Evolutionary conservation across 768 basidiomycete genomes (phyloP).

Genomic region (Mycena amicta): DNA sequence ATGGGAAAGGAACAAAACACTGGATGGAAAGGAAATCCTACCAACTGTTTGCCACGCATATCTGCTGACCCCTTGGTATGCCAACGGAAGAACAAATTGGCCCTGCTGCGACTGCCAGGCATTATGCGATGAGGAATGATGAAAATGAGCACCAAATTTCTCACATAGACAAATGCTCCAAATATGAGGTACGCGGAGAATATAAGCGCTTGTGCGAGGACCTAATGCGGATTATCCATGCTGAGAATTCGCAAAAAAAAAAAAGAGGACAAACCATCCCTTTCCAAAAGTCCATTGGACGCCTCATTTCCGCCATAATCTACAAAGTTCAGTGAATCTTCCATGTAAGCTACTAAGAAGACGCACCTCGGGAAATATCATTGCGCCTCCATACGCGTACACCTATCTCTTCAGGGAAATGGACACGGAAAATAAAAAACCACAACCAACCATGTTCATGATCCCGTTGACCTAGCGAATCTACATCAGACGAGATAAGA

Average conservation of each 20-base stretch:
- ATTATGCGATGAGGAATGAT: too few species aligned
- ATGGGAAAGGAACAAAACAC: not conserved
- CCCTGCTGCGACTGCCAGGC: conserved; percentile 64
- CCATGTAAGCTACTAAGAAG: too few species aligned
- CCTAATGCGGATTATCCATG: conserved; percentile 23
- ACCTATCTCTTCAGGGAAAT: conserved; percentile 32
- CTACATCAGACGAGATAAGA: conserved; percentile 19
- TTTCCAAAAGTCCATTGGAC: conserved; percentile 72
- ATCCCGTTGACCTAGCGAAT: conserved; percentile 55
- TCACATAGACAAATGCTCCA: conserved; percentile 52
- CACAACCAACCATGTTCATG: conserved; percentile 53
- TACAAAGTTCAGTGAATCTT: too few species aligned
- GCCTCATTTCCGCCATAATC: conserved; percentile 65
- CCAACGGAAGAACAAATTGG: conserved; percentile 55
- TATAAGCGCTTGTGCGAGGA: conserved; percentile 52
- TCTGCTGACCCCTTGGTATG: conserved; percentile 48
- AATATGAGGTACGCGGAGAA: conserved; percentile 58
- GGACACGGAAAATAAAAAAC: not conserved
- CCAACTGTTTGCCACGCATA: conserved; percentile 52
- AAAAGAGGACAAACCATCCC: too few species aligned
- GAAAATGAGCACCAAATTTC: conserved; percentile 15
- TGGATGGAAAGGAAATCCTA: conserved; percentile 17
- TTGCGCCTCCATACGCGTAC: conserved; percentile 58
- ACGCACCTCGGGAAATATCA: conserved; percentile 54
- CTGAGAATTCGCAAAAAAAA: too few species aligned